Evolutionary conservation across 1,139 yeast species (phyloP).

Genomic region (Pneumocystis oryctolagi): DNA sequence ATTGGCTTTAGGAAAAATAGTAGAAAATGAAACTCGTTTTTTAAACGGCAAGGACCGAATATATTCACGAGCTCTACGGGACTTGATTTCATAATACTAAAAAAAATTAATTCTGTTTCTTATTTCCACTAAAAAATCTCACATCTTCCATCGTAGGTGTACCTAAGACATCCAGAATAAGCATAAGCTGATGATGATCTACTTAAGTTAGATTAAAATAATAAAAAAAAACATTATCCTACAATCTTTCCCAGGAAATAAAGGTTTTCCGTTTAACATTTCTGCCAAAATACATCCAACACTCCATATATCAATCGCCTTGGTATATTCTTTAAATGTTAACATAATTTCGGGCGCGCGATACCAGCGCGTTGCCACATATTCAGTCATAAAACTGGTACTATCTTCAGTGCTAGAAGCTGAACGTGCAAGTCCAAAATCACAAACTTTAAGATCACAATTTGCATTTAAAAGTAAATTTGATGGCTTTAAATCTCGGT

Average conservation of each 20-base stretch:
- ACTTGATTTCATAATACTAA: slow-evolving; percentile 52
- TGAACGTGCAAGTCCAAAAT: slow-evolving; percentile 79
- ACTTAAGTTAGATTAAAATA: neutral
- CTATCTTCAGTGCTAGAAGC: slow-evolving; percentile 41
- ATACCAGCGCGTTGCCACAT: slow-evolving; percentile 96
- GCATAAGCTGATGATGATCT: slow-evolving; percentile 60
- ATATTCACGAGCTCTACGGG: slow-evolving; percentile 75
- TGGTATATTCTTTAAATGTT: slow-evolving; percentile 80
- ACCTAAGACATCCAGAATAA: slow-evolving; percentile 79
- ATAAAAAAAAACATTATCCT: neutral
- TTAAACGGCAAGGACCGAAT: slow-evolving; percentile 58
- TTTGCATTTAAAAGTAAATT: slow-evolving; percentile 75
- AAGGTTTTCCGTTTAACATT: slow-evolving; percentile 70
- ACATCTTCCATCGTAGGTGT: slow-evolving; percentile 69
- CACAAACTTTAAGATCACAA: slow-evolving; percentile 88
- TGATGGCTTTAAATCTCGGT: slow-evolving; percentile 84
- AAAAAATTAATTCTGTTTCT: neutral
- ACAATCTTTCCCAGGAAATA: slow-evolving; percentile 90
- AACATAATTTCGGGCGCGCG: slow-evolving; percentile 96
- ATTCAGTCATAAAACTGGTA: slow-evolving; percentile 77
- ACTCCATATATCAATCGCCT: slow-evolving; percentile 94
- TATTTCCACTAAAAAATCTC: neutral
- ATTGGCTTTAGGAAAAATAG: slow-evolving; percentile 35
- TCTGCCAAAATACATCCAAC: slow-evolving; percentile 94
- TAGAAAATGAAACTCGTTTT: slow-evolving; percentile 39